phyloP scores from a whole-genome alignment of 108 stramenopile genomes.

The Cyclotella atomus region DNA sequence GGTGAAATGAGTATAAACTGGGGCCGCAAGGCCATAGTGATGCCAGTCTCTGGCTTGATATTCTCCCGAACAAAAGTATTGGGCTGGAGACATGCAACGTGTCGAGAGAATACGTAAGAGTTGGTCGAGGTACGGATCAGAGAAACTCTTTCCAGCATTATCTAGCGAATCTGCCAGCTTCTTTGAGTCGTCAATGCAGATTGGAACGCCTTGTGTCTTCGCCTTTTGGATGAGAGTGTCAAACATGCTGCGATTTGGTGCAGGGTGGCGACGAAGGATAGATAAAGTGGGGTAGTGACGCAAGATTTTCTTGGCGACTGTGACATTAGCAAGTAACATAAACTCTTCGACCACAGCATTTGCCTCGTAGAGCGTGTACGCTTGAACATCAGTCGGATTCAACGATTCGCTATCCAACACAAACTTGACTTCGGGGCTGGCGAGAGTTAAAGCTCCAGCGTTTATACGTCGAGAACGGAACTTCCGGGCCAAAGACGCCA shows the following conservation, averaged over 20 bases:
- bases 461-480: constrained; percentile 89
- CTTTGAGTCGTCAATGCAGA: constrained; percentile 94
- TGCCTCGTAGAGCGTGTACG: constrained; percentile 90
- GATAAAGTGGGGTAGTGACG: constrained; percentile 91
- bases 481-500: constrained; percentile 85
- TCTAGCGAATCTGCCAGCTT: constrained; percentile 95
- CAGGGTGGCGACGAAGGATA: constrained; percentile 95
- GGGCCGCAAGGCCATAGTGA: constrained; percentile 99
- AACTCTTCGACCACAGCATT: constrained; percentile 98
- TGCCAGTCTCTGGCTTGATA: constrained; percentile 87
- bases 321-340: constrained; percentile 99
- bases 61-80: constrained; percentile 98
- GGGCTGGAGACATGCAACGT: constrained; percentile 96
- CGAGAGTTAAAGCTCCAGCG: constrained; percentile 96
- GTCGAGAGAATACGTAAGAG: constrained; percentile 96
- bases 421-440: constrained; percentile 98
- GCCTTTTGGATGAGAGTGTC: constrained; percentile 92
- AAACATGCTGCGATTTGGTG: constrained; percentile 95
- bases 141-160: constrained; percentile 64
- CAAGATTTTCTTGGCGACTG: constrained; percentile 94
- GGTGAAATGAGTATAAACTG: constrained; percentile 99
- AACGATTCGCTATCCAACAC: constrained; percentile 95
- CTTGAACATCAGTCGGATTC: constrained; percentile 97
- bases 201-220: constrained; percentile 69
- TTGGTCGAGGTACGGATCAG: constrained; percentile 95